phyloP scores from a whole-genome alignment of 108 stramenopile species.

The Asterionellopsis glacialis region DNA sequence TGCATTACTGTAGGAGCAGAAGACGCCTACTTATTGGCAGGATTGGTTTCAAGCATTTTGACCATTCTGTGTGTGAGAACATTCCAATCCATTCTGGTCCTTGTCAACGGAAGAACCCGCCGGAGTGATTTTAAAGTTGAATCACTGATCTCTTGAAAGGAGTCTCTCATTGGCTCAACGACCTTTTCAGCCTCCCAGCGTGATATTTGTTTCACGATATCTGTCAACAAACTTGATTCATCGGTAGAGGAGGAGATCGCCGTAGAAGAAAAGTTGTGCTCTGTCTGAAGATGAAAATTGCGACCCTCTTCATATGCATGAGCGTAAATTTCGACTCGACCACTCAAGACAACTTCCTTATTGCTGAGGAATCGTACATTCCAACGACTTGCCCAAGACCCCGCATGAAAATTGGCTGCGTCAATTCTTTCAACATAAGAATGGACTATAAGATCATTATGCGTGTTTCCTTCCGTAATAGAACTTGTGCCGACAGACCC shows the following conservation, averaged over 20 bases:
- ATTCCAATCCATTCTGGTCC: constrained; percentile 88
- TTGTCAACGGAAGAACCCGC: constrained; percentile 75
- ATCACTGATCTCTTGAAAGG: constrained; percentile 44
- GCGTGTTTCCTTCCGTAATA: no score
- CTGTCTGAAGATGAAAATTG: constrained; percentile 49
- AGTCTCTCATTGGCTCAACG: constrained; percentile 19
- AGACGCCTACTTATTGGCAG: no score
- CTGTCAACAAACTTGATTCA: constrained; percentile 29
- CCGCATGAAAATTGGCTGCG: constrained; percentile 37
- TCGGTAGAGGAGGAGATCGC: constrained; percentile 22
- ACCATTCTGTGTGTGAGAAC: constrained; percentile 56
- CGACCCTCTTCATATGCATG: constrained; percentile 37
- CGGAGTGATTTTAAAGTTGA: constrained; percentile 56
- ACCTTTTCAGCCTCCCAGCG: constrained; percentile 44
- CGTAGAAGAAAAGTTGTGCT: no score
- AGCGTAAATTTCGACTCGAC: constrained; percentile 32
- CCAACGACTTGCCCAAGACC: constrained; percentile 47
- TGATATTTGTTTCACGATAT: constrained; percentile 39
- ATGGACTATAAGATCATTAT: neutral
- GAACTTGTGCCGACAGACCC: no score
- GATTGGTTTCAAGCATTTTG: constrained; percentile 21
- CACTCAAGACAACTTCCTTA: neutral
- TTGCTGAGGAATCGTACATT: constrained; percentile 7
- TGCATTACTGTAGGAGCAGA: no score
- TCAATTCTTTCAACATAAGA: constrained; percentile 50